Evolutionary conservation across 1,284 basidiomycete species (phyloP).

Genomic region (Tilletia walkeri): DNA sequence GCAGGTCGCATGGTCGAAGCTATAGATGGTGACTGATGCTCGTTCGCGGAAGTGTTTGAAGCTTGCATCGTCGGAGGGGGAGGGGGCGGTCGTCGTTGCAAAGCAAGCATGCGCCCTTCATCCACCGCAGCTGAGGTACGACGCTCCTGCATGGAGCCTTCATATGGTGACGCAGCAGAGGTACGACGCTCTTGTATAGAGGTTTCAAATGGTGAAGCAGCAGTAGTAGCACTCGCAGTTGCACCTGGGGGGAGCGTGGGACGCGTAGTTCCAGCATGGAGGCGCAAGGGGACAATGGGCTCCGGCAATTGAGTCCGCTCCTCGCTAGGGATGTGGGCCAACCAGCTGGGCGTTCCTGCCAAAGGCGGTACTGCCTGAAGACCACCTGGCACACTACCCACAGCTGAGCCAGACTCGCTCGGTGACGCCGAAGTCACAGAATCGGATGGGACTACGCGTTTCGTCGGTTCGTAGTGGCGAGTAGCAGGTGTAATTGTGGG

Average conservation of each 20-base stretch:
- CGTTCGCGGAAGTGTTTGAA: no score
- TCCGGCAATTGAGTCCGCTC: slow-evolving; percentile 18
- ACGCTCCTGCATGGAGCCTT: not conserved
- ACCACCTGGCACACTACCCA: not conserved
- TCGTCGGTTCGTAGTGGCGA: slow-evolving; percentile 22
- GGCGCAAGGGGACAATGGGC: slow-evolving; percentile 10
- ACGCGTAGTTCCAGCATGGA: not conserved
- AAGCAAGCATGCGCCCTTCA: not conserved
- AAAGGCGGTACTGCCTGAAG: not conserved
- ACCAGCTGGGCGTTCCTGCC: slow-evolving; percentile 22
- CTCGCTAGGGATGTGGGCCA: slow-evolving; percentile 20
- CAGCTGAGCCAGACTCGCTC: not conserved
- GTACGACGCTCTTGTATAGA: not conserved
- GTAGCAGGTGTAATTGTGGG: slow-evolving; percentile 24
- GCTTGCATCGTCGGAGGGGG: slow-evolving; percentile 10
- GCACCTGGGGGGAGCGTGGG: not conserved
- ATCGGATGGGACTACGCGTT: not conserved
- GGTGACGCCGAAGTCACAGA: not conserved
- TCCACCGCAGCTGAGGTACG: slow-evolving; percentile 16
- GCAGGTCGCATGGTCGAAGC: no score
- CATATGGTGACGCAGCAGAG: not conserved
- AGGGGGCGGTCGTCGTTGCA: slow-evolving; percentile 20
- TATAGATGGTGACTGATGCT: no score
- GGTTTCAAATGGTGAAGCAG: not conserved
- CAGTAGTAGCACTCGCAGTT: not conserved